Evolutionary conservation across 306 rosid species (phyloP), one percentile per base, ranked within the genome.

Genomic region (Ormosia emarginata): DNA sequence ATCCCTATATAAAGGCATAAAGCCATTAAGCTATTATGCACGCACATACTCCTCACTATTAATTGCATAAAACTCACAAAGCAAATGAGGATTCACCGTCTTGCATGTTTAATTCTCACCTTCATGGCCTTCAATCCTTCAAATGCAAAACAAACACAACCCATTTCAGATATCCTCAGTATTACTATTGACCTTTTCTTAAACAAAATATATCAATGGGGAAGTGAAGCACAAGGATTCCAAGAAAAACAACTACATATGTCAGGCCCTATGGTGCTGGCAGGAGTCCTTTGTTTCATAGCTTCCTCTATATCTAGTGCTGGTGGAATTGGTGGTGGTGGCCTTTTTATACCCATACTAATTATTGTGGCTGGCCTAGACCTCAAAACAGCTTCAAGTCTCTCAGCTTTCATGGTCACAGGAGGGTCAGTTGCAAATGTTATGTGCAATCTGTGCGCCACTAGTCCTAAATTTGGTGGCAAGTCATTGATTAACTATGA

Each of bases 361-460:
- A 87, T 92, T 2, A 79, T 94, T 65, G 85, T 89, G 14, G 90
- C 94, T 5, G 89, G 93, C 10, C 18, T 92, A 1, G 98, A 94
- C 89, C 97, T 92, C 78, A 90, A 90, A 89, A 85, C 89, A 57
- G 98, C 98, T 65, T 94, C 98, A 0, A 86, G 90, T 36, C 79
- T 94, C 30, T 91, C 98, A 3, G 97, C 98, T 78, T 94, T 92
- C 76, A 92, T 94, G 96, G 98, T 94, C 88, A 92, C 98, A 0
- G 98, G 98, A 36, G 95, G 97, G 30, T 92, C 97, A 32, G n/a
- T 84, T 43, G 95, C 98, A 32, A 94, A 94, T 84, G 93, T 94
- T 12, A 40, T 88, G 6, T 87, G 62, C 84, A 87, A 88, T 82
- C 47, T 94, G 46, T 86, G 75, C 77, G 33, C 71, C 85, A 79